Conservation (phyloP, 1,284 basidiomycete species). For the Trichosporon sp. region DNA sequence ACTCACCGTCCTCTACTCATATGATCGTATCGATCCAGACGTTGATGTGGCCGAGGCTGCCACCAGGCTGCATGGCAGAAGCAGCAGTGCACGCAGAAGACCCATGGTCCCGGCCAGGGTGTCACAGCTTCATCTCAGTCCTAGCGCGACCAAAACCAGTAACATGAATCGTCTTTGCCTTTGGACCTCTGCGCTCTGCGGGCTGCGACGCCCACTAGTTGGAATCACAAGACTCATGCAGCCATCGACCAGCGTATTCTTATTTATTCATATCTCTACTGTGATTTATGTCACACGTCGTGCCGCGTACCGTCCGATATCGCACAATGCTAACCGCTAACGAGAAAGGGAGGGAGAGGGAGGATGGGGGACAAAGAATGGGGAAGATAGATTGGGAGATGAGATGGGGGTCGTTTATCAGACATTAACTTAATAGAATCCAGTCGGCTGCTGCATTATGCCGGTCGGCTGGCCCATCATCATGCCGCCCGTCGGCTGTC, state of each 20-base stretch:
- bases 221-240: too few species aligned
- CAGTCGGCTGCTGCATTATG: constrained; percentile 52
- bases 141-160: too few species aligned
- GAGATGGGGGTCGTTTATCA: background rate
- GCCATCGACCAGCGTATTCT: background rate
- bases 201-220: too few species aligned
- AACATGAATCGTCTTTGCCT: too few species aligned
- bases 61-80: too few species aligned
- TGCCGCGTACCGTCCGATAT: constrained; percentile 8
- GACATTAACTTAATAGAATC: constrained; percentile 49
- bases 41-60: too few species aligned
- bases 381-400: background rate
- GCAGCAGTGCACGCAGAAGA: too few species aligned
- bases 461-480: constrained; percentile 29
- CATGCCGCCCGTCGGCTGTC: constrained; percentile 27
- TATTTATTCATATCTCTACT: constrained; percentile 20
- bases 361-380: background rate
- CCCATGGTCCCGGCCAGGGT: too few species aligned
- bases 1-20: too few species aligned
- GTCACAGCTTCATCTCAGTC: too few species aligned
- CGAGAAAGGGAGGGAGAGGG: background rate
- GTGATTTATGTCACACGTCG: constrained; percentile 14
- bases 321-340: constrained; percentile 20
- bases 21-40: too few species aligned
- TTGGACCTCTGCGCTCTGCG: too few species aligned